Percentiles rank a stretch among this genome's conserved stretches.
Evolutionary conservation across 257 asterid genomes (phyloP).

Genomic region (Ophiorrhiza pumila): DNA sequence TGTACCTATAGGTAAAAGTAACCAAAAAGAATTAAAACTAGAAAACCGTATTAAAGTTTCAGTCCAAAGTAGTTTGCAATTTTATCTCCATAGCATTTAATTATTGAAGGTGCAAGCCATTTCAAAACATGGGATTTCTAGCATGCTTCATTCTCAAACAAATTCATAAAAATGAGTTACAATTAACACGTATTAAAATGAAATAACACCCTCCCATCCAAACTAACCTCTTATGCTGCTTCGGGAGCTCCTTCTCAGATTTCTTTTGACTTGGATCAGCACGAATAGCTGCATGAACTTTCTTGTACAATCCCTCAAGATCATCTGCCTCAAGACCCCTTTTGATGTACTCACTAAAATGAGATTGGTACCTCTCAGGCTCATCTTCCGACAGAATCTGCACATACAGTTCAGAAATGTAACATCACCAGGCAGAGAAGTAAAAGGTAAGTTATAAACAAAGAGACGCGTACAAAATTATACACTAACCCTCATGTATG

Average conservation of each 20-base stretch:
- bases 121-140: too few species aligned
- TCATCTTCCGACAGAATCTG: conserved; percentile 70
- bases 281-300: conserved; percentile 68
- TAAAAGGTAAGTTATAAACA: neutral
- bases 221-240: conserved; percentile 50
- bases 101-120: neutral
- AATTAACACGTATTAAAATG: neutral
- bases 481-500: conserved; percentile 70
- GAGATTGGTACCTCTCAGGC: conserved; percentile 71
- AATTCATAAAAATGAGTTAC: neutral
- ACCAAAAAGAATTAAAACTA: neutral
- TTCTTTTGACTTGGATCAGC: conserved; percentile 46
- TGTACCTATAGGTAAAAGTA: conserved; percentile 9
- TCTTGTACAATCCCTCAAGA: conserved; percentile 69
- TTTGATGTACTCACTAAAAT: conserved; percentile 53
- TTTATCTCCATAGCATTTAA: neutral
- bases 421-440: neutral
- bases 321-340: conserved; percentile 56
- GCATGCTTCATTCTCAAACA: neutral
- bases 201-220: neutral
- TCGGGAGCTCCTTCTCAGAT: conserved; percentile 41
- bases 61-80: neutral
- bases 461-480: too few species aligned
- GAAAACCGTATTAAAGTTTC: neutral
- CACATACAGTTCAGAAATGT: neutral